Conservation (phyloP, 2,329 filamentous ascomycete genomes). For the Aspergillus novofumigatus region DNA sequence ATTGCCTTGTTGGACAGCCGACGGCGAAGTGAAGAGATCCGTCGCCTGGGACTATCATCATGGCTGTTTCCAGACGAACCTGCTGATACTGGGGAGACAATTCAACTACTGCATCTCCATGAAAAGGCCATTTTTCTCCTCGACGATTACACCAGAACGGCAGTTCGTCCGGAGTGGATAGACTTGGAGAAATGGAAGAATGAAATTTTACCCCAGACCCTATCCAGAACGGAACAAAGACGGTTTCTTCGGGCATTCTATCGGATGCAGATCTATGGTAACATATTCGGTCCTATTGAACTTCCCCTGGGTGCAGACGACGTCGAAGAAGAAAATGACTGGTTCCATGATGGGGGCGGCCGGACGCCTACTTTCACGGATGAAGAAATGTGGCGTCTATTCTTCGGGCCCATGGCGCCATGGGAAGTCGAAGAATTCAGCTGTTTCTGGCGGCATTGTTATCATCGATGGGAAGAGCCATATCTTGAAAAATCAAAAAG, state of each 20-base stretch:
- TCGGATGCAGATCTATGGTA: slow-evolving; percentile 12
- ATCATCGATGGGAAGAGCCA: neutral
- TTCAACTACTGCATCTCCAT: slow-evolving; percentile 6
- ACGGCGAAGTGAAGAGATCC: slow-evolving; percentile 16
- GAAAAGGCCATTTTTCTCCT: slow-evolving; percentile 5
- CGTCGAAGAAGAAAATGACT: neutral
- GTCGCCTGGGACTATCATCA: neutral
- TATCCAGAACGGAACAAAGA: slow-evolving; percentile 9
- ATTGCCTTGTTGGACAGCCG: slow-evolving; percentile 15
- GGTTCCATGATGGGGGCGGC: neutral
- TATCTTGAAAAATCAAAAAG: slow-evolving; percentile 4
- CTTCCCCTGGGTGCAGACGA: neutral
- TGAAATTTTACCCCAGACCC: neutral
- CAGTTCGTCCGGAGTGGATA: slow-evolving; percentile 1
- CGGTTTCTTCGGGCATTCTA: slow-evolving; percentile 16
- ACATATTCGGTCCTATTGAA: slow-evolving; percentile 12
- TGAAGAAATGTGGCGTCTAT: slow-evolving; percentile 10
- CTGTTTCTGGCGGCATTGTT: slow-evolving; percentile 12
- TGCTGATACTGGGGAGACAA: slow-evolving; percentile 3
- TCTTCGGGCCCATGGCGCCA: slow-evolving; percentile 16
- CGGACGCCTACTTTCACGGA: neutral
- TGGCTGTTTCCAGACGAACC: slow-evolving; percentile 3
- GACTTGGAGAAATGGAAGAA: neutral
- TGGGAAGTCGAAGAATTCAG: slow-evolving; percentile 22
- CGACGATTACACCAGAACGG: slow-evolving; percentile 1